Base-by-base conservation (phyloP, 2,329 filamentous ascomycete genomes). In the Xylariaceae sp. region DNA sequence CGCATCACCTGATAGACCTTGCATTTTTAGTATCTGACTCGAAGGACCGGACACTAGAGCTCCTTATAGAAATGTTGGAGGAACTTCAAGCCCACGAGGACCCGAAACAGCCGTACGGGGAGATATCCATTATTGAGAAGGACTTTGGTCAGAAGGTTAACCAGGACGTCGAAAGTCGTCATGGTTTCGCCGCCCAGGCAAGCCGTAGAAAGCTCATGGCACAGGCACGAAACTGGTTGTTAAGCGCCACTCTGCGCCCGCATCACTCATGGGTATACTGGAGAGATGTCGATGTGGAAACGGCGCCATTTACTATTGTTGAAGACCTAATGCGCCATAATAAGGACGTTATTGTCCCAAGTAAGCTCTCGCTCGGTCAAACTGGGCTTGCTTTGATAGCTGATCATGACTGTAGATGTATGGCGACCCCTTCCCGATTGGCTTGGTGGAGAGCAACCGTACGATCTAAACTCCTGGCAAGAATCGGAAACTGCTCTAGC, bases 191-290 rank as follows among this genome's bases (percentile, higher is more conserved):
- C 24, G 94, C 94, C 1, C 94, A 99, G 74, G 94, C 94, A 20
- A 89, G 88, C 62, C 83, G 94, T 65, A 85, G 94, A 73, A 99
- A 99, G 77, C 81, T 96, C 67, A 99, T 99, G 94, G 94, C 94
- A 1, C 92, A 97, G 75, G 94, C 94, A 44, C 84, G 94, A 58
- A 99, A 99, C 74, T 99, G 94, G 94, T 80, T 99, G 46, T 76
- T 99, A 51, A 97, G 92, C 67, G 93, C 94, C 33, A 93, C 94
- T 18, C 77, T 99, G 48, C 86, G 94, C 36, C 94, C 94, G 1
- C 95, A 94, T 46, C 94, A 99, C 71, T 97, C 92, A 60, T 99
- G 94, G 94, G 94, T 99, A 8, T 99, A 99, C 71, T 99, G 94
- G 94, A 86, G 94, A 73, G 94, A 99, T 75, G 94, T 96, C 20